Base-by-base conservation (phyloP, 192 early-diverging fungal species). In the Coemansia sp. region DNA sequence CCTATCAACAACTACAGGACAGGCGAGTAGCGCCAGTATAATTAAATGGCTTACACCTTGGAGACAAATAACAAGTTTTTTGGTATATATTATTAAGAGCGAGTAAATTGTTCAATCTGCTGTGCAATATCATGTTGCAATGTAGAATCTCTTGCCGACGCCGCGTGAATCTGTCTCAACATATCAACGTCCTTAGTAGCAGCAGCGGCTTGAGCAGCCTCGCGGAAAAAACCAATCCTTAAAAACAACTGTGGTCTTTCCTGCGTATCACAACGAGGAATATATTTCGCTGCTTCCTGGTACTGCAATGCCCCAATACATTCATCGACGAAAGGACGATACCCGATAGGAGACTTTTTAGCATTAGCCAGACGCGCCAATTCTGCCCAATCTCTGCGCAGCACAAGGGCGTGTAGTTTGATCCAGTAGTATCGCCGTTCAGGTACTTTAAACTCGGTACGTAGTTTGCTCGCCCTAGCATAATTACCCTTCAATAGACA, bases 361-460 rank as follows among this genome's bases (percentile, higher is more conserved):
- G 87, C 88, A 39, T 87, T 87, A 13, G 92, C 83, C 15, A 93
- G 61, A 34, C 91, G 93, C 19, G 95, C 94, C 58, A 98, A 80
- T 34, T 91, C 91, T 5, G 91, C 89, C 93, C 93, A 99, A 64
- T 97, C 92, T 15, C 91, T 78, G 8, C 88, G 83, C 67, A 87
- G 78, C 0, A 96, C 92, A 7, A 99, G 77, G 0, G 92, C 92
- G 6, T 87, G 90, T 12, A 96, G 68, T 64, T 92, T 95, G 44
- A 99, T 86, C 94, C 94, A 95, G 89, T 90, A 94, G 72, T 91
- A 98, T 41, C 92, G 53, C 48, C 77, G 90, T 38, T 98, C 96
- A 1, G 95, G 89, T 11, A 98, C 86, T 69, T 91, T 91, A 71
- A 96, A 92, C 17, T 98, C 97, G 1, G 74, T 85, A 31, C 88